phyloP scores from a whole-genome alignment of 2,329 filamentous ascomycete genomes.

The Botryotinia narcissicola region DNA sequence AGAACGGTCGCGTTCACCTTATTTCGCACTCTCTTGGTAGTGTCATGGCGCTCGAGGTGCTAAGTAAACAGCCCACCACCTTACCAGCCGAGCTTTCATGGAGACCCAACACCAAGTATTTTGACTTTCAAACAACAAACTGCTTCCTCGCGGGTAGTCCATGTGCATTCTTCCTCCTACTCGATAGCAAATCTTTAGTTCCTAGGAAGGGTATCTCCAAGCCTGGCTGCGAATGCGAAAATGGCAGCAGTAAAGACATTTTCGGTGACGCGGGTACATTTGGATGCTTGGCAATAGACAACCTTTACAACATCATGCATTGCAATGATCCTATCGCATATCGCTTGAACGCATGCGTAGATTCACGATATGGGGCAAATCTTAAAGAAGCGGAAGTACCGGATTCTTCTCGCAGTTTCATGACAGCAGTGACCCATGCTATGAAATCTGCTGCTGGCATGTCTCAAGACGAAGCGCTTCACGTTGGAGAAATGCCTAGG shows the following conservation, averaged over 20 bases:
- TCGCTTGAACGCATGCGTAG: constrained; percentile 85
- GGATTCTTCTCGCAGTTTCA: constrained; percentile 62
- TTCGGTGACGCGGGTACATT: constrained; percentile 78
- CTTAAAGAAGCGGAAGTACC: constrained; percentile 80
- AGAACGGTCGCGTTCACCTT: constrained; percentile 81
- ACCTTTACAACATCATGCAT: constrained; percentile 88
- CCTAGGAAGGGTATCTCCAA: constrained; percentile 77
- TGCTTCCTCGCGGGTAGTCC: constrained; percentile 89
- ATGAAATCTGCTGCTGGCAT: constrained; percentile 62
- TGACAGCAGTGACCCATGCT: constrained; percentile 61
- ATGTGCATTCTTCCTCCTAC: constrained; percentile 85
- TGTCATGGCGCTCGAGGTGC: constrained; percentile 88
- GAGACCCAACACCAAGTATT: constrained; percentile 55
- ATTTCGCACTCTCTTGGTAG: constrained; percentile 93
- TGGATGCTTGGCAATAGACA: constrained; percentile 90
- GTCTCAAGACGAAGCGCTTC: constrained; percentile 38
- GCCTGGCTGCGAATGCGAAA: constrained; percentile 65
- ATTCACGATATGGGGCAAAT: constrained; percentile 72
- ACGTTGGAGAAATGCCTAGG: constrained; percentile 40
- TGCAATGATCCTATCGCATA: constrained; percentile 79
- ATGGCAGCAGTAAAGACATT: constrained; percentile 56
- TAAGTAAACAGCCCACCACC: constrained; percentile 81
- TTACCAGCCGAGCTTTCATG: constrained; percentile 45
- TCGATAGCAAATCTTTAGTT: constrained; percentile 69
- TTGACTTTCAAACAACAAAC: constrained; percentile 90